phyloP scores from a whole-genome alignment of 2,329 filamentous ascomycete genomes.

The Fusarium sp. region DNA sequence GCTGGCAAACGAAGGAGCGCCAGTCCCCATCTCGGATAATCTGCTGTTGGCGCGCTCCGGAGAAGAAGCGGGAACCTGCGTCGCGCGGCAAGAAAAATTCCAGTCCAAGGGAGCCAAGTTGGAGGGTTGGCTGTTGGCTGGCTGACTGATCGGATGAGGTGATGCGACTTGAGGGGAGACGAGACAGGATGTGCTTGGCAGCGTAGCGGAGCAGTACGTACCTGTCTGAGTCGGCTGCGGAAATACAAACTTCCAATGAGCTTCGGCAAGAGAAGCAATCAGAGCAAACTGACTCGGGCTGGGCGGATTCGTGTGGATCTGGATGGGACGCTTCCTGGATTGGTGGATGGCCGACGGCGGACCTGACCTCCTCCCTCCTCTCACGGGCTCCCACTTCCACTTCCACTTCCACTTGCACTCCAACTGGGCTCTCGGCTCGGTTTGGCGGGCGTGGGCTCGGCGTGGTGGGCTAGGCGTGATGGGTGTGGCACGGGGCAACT shows the following conservation, averaged over 20 bases:
- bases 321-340: constrained; percentile 1
- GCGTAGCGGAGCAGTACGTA: not conserved
- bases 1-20: not conserved
- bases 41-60: constrained; percentile 19
- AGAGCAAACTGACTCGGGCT: constrained; percentile 33
- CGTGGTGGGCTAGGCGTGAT: constrained; percentile 7
- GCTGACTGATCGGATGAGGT: not conserved
- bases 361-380: not conserved
- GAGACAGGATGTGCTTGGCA: not conserved
- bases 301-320: constrained; percentile 29
- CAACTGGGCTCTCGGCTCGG: constrained; percentile 25
- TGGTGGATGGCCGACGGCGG: constrained; percentile 27
- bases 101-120: constrained; percentile 10
- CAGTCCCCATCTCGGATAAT: constrained; percentile 11
- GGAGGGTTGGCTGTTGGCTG: not conserved
- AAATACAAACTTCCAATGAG: constrained; percentile 24
- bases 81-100: constrained; percentile 33
- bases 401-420: constrained; percentile 1
- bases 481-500: constrained; percentile 38
- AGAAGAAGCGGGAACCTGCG: not conserved
- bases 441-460: constrained; percentile 8
- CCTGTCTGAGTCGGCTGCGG: constrained; percentile 9
- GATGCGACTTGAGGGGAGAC: not conserved
- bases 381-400: not conserved
- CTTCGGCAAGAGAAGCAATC: not conserved